A percentile compares a stretch with the other conserved stretches of the same genome.
Evolutionary conservation across 768 basidiomycete species (phyloP).

Genomic region (Auricularia heimuer): DNA sequence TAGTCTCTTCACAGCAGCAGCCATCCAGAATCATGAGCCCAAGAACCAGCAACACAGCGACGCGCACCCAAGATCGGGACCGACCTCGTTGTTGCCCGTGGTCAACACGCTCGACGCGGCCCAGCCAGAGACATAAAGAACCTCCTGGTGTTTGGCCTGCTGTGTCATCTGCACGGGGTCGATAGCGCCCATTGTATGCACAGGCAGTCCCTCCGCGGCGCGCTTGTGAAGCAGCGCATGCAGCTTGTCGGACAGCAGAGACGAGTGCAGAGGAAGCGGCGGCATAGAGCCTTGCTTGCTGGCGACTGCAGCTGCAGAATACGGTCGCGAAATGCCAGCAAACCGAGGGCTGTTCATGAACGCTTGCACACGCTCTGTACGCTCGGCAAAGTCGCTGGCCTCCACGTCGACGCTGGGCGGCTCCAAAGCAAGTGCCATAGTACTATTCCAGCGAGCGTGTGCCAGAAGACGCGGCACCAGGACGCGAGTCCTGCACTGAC

Average conservation of each 20-base stretch:
- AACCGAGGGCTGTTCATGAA: constrained; percentile 79
- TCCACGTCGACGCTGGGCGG: constrained; percentile 53
- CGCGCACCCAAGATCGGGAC: constrained; percentile 74
- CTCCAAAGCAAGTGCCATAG: constrained; percentile 36
- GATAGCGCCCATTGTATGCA: constrained; percentile 89
- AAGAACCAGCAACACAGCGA: not conserved
- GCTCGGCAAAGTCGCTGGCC: constrained; percentile 44
- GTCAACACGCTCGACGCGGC: constrained; percentile 78
- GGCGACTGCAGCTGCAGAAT: constrained; percentile 68
- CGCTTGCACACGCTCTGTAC: constrained; percentile 50
- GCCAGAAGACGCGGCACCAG: not conserved
- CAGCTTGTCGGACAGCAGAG: constrained; percentile 81
- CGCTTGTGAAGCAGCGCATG: constrained; percentile 55
- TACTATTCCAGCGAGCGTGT: not conserved
- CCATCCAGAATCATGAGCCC: not conserved
- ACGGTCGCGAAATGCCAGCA: constrained; percentile 61
- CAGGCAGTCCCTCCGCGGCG: constrained; percentile 51
- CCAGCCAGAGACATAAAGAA: constrained; percentile 91
- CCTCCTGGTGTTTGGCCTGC: constrained; percentile 79
- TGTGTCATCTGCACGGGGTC: constrained; percentile 94
- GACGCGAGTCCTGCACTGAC: not conserved
- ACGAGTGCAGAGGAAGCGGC: constrained; percentile 63
- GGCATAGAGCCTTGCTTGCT: constrained; percentile 85
- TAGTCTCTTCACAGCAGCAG: constrained; percentile 53
- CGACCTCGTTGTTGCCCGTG: constrained; percentile 85